Evolutionary conservation across 1,284 basidiomycete species (phyloP), one percentile per base, ranked within the genome.

Genomic region (Naganishia sp.): DNA sequence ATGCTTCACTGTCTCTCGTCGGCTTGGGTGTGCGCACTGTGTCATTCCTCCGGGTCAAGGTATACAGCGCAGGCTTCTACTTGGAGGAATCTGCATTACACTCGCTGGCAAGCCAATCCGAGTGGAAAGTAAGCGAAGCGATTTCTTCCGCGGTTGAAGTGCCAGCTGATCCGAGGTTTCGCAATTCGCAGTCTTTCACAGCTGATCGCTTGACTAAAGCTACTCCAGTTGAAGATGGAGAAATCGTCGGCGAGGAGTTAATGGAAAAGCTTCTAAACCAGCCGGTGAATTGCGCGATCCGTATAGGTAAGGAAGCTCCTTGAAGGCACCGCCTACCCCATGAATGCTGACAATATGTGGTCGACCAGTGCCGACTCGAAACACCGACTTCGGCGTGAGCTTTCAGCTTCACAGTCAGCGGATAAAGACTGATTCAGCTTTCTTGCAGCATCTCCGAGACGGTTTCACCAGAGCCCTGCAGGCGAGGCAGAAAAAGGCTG

Each of bases 11-110:
- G 9, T 72, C 73, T 1, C 77, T 85, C 28, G 77, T 84, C 21
- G 84, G 83, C 0, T 71, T 83, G 3, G 84, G 84, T 25, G 82
- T 84, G 3, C 76, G 84, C 21, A 83, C 81, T 17, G 83, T 85
- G 25, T 82, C 81, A 2, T 84, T 85, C 75, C 75, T 85, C 6
- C 67, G 75, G 6, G 77, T 85, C 35, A 77, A 80, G 60, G 84
- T 84, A 6, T 85, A 85, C 72, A 76, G 79, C 1, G 82, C 79
- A 3, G 84, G 77, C 0, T 81, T 84, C 63, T 84, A 84, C 71
- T 72, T 82, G 18, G 81, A 81, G 23, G 76, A 79, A 39, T 42
- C 56, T 0, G 69, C 72, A 3, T 57, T 76, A 2, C 63, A 54
- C 17, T 53, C 65, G 15, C 67, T 76, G 23, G 51, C 67, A 31